Evolutionary conservation across 345 rosid species (phyloP).

Genomic region (Syzygium aqueum): DNA sequence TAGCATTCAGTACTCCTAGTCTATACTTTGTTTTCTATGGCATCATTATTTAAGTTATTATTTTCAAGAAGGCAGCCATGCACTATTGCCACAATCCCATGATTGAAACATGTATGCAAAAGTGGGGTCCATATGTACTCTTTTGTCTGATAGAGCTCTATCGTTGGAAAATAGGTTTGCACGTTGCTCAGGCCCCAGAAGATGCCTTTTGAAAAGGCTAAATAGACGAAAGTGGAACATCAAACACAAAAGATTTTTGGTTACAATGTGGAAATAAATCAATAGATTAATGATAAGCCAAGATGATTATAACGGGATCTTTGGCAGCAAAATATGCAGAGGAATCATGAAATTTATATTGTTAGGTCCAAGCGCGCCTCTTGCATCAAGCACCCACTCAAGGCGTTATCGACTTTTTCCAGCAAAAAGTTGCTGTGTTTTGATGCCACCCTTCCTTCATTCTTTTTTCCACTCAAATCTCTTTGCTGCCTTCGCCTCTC

Average conservation of each 20-base stretch:
- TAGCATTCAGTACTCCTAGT: not conserved
- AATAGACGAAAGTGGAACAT: not conserved
- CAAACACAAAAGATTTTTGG: not conserved
- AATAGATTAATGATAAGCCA: too few species aligned
- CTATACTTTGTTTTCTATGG: not conserved
- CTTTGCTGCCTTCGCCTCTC: too few species aligned
- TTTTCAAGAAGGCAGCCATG: not conserved
- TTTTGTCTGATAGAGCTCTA: not conserved
- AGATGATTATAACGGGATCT: too few species aligned
- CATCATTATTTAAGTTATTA: not conserved
- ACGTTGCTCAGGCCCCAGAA: not conserved
- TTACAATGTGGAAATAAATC: too few species aligned
- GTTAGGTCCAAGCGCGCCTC: too few species aligned
- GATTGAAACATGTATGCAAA: not conserved
- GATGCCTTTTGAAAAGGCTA: not conserved
- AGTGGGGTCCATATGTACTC: not conserved
- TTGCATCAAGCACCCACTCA: too few species aligned
- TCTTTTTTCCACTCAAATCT: too few species aligned
- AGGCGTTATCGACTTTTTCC: too few species aligned
- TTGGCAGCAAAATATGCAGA: too few species aligned
- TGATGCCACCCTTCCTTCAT: too few species aligned
- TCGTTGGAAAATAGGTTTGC: not conserved
- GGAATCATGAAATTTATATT: too few species aligned
- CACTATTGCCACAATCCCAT: not conserved
- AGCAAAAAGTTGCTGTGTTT: too few species aligned